Percentiles rank a stretch among this genome's conserved stretches.
These are phyloP conservation scores for Pulveroboletus sp. DNA, from an alignment of 768 basidiomycete species.

Conservation along the genomic window DNA sequence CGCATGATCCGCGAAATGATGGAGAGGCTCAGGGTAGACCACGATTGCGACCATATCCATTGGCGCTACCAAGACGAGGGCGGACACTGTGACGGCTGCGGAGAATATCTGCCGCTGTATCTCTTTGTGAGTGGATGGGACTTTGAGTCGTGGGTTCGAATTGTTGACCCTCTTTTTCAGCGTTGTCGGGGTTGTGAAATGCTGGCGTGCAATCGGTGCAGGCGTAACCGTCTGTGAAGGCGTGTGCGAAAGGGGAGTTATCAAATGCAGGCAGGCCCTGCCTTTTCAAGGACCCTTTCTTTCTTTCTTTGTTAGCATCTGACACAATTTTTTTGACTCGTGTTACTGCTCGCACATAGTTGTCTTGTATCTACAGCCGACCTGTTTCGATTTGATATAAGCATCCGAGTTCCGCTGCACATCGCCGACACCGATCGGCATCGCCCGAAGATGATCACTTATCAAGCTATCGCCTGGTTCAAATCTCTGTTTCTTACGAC, in stretches of 20 bases:
- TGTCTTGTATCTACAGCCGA: too few species aligned
- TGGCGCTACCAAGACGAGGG: conserved; percentile 47
- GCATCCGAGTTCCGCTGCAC: conserved; percentile 1
- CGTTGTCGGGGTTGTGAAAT: conserved; percentile 33
- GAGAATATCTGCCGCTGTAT: conserved; percentile 13
- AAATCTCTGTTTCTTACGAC: conserved; percentile 1
- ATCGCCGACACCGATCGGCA: conserved; percentile 10
- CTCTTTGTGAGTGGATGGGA: background rate
- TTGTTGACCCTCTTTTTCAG: conserved; percentile 15
- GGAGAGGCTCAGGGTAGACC: conserved; percentile 46
- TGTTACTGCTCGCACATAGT: background rate
- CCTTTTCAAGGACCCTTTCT: too few species aligned
- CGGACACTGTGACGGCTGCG: conserved; percentile 49
- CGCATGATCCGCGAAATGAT: conserved; percentile 32
- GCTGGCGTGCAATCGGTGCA: conserved; percentile 36
- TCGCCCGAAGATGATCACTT: conserved; percentile 6
- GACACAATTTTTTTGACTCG: too few species aligned
- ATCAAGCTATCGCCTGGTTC: background rate
- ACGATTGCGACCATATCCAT: conserved; percentile 45
- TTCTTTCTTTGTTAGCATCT: background rate
- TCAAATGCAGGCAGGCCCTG: too few species aligned
- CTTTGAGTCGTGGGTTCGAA: background rate
- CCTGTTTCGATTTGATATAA: background rate
- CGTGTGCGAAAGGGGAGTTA: too few species aligned
- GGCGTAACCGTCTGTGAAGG: conserved; percentile 33